Percentiles rank a stretch among this genome's conserved stretches.
phyloP scores from a whole-genome alignment of 2,329 filamentous ascomycete species.

The Sporothrix schenckii region DNA sequence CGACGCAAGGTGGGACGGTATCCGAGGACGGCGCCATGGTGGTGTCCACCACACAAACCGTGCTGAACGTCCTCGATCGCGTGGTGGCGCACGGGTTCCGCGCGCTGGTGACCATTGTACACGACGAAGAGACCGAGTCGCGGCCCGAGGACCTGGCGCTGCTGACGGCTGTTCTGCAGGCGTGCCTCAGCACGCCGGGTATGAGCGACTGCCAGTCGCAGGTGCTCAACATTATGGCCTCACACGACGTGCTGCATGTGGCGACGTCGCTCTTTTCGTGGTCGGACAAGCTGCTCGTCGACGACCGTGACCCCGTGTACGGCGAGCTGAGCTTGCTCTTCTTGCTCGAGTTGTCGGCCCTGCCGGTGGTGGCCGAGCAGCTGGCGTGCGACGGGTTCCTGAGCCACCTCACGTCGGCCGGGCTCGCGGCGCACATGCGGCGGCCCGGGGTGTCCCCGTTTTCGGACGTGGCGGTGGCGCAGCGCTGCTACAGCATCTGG shows the following conservation, averaged over 20 bases:
- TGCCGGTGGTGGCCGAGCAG: conserved; percentile 82
- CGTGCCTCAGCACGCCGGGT: conserved; percentile 75
- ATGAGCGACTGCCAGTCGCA: conserved; percentile 72
- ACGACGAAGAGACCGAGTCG: conserved; percentile 68
- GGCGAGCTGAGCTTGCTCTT: conserved; percentile 90
- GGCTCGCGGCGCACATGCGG: conserved; percentile 75
- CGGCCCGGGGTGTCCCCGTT: conserved; percentile 74
- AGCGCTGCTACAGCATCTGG: conserved; percentile 88
- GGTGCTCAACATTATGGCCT: conserved; percentile 69
- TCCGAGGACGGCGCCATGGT: conserved; percentile 43
- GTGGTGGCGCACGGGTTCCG: conserved; percentile 83
- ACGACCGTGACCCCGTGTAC: conserved; percentile 75
- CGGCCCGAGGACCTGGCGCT: conserved; percentile 82
- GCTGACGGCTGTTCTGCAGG: conserved; percentile 84
- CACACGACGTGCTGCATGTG: conserved; percentile 75
- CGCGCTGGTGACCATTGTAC: conserved; percentile 76
- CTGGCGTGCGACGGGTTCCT: conserved; percentile 86
- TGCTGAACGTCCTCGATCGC: conserved; percentile 78
- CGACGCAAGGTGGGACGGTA: not conserved
- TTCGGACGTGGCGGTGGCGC: conserved; percentile 66
- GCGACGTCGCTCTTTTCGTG: conserved; percentile 90
- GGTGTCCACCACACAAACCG: conserved; percentile 58
- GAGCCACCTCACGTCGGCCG: conserved; percentile 75
- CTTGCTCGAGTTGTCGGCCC: conserved; percentile 80
- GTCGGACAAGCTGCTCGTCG: conserved; percentile 78